These are phyloP conservation scores for Ustilago shanxiensis DNA, from an alignment of 1,284 basidiomycete species.

Conservation along the genomic window DNA sequence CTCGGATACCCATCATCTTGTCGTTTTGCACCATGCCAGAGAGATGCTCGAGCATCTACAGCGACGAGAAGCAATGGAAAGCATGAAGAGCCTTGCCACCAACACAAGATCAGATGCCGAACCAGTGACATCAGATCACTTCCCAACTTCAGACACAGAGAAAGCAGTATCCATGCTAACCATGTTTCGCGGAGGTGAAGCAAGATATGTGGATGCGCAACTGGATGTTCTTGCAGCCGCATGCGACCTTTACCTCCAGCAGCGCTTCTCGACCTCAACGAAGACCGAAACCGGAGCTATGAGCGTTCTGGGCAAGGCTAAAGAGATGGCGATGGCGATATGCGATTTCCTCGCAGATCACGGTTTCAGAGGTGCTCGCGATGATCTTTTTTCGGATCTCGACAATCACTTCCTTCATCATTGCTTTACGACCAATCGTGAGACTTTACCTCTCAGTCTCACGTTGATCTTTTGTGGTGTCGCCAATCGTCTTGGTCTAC, in stretches of 20 bases:
- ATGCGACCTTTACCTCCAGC: slow-evolving; percentile 52
- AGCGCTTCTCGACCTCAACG: not conserved
- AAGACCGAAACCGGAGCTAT: no score
- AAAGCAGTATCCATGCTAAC: slow-evolving; percentile 36
- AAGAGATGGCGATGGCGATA: slow-evolving; percentile 37
- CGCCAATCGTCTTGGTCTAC: slow-evolving; percentile 48
- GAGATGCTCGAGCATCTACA: slow-evolving; percentile 57
- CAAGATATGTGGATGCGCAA: slow-evolving; percentile 27
- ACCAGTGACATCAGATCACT: not conserved
- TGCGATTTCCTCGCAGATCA: slow-evolving; percentile 46
- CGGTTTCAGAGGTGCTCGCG: slow-evolving; percentile 38
- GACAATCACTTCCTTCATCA: slow-evolving; percentile 55
- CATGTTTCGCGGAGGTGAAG: slow-evolving; percentile 53
- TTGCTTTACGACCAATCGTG: slow-evolving; percentile 52
- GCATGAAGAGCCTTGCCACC: slow-evolving; percentile 11
- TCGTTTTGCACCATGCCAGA: slow-evolving; percentile 38
- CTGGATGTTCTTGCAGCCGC: slow-evolving; percentile 48
- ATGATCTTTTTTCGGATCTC: slow-evolving; percentile 37
- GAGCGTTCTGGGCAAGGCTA: slow-evolving; percentile 3
- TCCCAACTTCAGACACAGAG: slow-evolving; percentile 25
- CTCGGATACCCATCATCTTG: slow-evolving; percentile 48
- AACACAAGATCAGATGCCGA: not conserved
- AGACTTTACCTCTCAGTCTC: slow-evolving; percentile 47
- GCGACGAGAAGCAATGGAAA: slow-evolving; percentile 46
- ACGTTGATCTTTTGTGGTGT: slow-evolving; percentile 53